Conservation (phyloP, 83 land plant species). For the Thuja plicata region DNA sequence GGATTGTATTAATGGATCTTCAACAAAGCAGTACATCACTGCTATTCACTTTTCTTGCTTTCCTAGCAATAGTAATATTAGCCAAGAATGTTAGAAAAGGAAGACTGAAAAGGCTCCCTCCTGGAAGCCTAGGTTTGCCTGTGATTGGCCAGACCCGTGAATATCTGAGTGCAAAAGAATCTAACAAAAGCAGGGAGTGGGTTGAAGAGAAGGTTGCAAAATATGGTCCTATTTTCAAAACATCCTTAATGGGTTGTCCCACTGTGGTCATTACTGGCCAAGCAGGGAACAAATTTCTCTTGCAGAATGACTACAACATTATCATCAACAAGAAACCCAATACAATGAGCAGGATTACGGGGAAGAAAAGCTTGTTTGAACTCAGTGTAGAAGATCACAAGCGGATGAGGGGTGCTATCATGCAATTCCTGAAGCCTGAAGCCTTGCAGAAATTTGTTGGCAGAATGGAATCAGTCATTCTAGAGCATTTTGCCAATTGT, state of each 20-base stretch:
- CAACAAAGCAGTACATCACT: too few species aligned
- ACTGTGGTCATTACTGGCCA: slow-evolving; percentile 35
- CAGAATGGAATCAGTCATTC: slow-evolving; percentile 24
- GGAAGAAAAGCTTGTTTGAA: slow-evolving; percentile 24
- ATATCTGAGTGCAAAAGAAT: slow-evolving; percentile 19
- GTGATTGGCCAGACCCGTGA: slow-evolving; percentile 33
- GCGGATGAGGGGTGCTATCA: too few species aligned
- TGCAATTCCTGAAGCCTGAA: slow-evolving; percentile 43
- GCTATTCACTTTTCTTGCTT: too few species aligned
- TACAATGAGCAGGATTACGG: slow-evolving; percentile 22
- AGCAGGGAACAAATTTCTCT: too few species aligned
- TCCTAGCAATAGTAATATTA: too few species aligned
- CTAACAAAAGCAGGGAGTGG: slow-evolving; percentile 28
- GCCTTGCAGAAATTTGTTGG: slow-evolving; percentile 31
- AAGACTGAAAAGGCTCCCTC: slow-evolving; percentile 22
- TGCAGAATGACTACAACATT: slow-evolving; percentile 13
- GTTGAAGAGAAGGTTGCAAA: too few species aligned
- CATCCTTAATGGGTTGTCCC: slow-evolving; percentile 28
- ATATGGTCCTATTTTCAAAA: slow-evolving; percentile 45
- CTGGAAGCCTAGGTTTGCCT: slow-evolving; percentile 42
- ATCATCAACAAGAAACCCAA: slow-evolving; percentile 19
- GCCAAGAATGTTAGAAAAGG: neutral
- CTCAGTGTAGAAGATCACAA: slow-evolving; percentile 24
- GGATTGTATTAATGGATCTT: too few species aligned
- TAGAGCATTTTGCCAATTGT: slow-evolving; percentile 13